Evolutionary conservation across 257 asterid species (phyloP).

Genomic region (Parsonsia alboflavescens): DNA sequence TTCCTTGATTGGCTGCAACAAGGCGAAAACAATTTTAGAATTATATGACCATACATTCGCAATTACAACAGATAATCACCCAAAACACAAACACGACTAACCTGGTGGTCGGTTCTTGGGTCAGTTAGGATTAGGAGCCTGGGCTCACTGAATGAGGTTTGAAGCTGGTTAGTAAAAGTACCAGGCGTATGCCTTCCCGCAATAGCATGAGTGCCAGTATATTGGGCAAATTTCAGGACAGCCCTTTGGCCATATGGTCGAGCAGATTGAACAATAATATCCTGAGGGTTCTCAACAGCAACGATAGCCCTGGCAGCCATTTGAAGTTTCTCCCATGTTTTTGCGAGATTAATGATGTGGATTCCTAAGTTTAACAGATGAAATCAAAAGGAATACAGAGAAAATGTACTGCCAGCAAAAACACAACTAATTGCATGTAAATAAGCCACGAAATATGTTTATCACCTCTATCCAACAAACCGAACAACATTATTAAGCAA

Average conservation of each 20-base stretch:
- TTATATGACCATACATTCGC: neutral
- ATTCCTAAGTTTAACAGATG: constrained; percentile 20
- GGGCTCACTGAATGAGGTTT: constrained; percentile 40
- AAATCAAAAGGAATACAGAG: neutral
- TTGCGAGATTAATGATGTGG: constrained; percentile 32
- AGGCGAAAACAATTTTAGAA: neutral
- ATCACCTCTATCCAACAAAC: neutral
- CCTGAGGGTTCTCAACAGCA: constrained; percentile 39
- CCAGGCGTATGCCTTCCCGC: constrained; percentile 43
- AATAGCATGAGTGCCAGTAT: constrained; percentile 31
- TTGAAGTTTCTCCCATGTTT: constrained; percentile 39
- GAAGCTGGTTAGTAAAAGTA: constrained; percentile 40
- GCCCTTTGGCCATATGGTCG: constrained; percentile 46
- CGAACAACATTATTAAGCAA: neutral
- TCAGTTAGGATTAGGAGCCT: constrained; percentile 40
- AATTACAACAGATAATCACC: neutral
- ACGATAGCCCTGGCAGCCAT: constrained; percentile 43
- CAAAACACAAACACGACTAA: neutral
- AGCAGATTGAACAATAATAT: constrained; percentile 42
- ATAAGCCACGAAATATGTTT: neutral
- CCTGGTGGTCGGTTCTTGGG: constrained; percentile 42
- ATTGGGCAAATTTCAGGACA: constrained; percentile 39
- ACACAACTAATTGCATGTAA: neutral
- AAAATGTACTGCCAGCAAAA: neutral
- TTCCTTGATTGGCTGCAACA: constrained; percentile 37